Evolutionary conservation across 164 flowering plant genomes (phyloP).

Genomic region (Magnolia changhungtana): DNA sequence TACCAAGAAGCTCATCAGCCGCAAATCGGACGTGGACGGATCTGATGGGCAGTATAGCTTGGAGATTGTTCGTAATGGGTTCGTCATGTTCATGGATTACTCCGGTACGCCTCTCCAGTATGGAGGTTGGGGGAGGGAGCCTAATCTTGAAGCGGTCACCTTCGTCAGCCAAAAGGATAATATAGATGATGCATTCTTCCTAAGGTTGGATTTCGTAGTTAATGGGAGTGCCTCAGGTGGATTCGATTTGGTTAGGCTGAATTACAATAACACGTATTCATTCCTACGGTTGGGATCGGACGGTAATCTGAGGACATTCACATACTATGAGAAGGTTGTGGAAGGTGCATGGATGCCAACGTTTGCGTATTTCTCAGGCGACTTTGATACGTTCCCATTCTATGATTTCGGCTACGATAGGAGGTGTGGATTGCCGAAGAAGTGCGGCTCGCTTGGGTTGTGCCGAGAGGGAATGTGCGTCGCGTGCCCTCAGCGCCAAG

Average conservation of each 20-base stretch:
- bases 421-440: conserved; percentile 28
- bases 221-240: background rate
- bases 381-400: background rate
- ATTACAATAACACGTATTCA: conserved; percentile 26
- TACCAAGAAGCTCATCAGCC: conserved; percentile 22
- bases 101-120: background rate
- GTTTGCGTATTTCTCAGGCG: conserved; percentile 17
- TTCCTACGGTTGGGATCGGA: conserved; percentile 24
- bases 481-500: conserved; percentile 27
- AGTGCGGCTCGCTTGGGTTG: conserved; percentile 34
- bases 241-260: conserved; percentile 4
- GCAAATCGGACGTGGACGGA: conserved; percentile 14
- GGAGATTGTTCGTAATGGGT: conserved; percentile 13
- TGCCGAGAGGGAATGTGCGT: conserved; percentile 30
- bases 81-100: conserved; percentile 14
- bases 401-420: background rate
- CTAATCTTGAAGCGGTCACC: background rate
- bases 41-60: conserved; percentile 29
- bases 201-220: background rate
- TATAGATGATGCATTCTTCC: conserved; percentile 5
- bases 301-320: conserved; percentile 29
- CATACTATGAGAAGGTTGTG: conserved; percentile 21
- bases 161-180: conserved; percentile 13
- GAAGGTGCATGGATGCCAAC: conserved; percentile 24
- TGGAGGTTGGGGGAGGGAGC: background rate